A percentile compares a stretch with the other conserved stretches of the same genome.
Evolutionary conservation across 179 eudicot genomes (phyloP).

Genomic region (Camellia oleifera): DNA sequence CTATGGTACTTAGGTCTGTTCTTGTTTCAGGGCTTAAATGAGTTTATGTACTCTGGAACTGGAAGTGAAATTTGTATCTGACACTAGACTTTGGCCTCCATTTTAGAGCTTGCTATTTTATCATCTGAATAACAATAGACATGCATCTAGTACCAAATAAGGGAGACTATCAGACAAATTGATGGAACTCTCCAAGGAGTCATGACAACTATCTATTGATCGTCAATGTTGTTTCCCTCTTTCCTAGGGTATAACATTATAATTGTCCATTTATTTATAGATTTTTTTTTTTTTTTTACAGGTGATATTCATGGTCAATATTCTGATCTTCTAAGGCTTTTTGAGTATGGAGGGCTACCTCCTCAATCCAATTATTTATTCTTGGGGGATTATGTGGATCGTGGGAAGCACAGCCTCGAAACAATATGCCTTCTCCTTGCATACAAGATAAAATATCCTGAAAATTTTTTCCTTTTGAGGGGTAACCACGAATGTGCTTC

Average conservation of each 20-base stretch:
- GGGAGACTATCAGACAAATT: background rate
- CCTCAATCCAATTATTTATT: conserved; percentile 66
- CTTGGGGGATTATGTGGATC: conserved; percentile 71
- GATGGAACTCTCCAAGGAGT: background rate
- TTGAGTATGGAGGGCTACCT: conserved; percentile 66
- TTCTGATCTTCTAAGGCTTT: conserved; percentile 66
- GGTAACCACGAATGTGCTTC: conserved; percentile 46
- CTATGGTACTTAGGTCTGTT: background rate
- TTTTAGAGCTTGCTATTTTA: background rate
- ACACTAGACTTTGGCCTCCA: background rate
- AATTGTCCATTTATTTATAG: background rate
- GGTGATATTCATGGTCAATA: conserved; percentile 75
- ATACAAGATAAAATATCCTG: conserved; percentile 38
- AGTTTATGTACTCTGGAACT: background rate
- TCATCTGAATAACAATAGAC: background rate
- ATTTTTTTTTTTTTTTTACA: conserved; percentile 19
- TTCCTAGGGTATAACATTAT: background rate
- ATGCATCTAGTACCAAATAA: background rate
- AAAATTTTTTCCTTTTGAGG: conserved; percentile 35
- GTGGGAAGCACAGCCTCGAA: conserved; percentile 73
- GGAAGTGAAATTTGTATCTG: background rate
- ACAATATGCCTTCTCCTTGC: conserved; percentile 52
- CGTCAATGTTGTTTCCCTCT: background rate
- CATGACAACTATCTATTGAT: background rate
- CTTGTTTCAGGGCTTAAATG: background rate